Conservation (phyloP, 1,284 basidiomycete species). For the Tylopilus sp. region DNA sequence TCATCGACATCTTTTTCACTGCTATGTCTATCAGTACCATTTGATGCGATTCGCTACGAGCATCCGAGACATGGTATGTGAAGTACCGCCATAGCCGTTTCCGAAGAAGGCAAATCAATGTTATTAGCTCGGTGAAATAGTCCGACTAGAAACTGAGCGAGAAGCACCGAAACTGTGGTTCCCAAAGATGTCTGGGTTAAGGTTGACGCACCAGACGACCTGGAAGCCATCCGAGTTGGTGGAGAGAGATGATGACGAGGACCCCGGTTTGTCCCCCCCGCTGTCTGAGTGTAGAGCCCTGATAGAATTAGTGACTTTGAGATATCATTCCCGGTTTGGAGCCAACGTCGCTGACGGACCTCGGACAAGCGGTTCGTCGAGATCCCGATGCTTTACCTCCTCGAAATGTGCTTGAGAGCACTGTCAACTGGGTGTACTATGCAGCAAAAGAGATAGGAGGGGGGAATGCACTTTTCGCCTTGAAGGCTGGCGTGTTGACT, state of each 20-base stretch:
- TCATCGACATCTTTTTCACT: conserved; percentile 64
- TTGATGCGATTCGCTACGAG: conserved; percentile 52
- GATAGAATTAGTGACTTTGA: conserved; percentile 16
- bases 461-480: conserved; percentile 68
- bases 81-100: conserved; percentile 31
- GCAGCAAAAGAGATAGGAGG: conserved; percentile 39
- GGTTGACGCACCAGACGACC: conserved; percentile 39
- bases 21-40: conserved; percentile 74
- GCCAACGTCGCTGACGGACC: conserved; percentile 39
- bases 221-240: conserved; percentile 48
- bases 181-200: conserved; percentile 47
- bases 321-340: conserved; percentile 62
- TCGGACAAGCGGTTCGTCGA: conserved; percentile 53
- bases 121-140: conserved; percentile 50
- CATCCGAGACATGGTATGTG: conserved; percentile 45
- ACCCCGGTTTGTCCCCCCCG: conserved; percentile 40
- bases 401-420: conserved; percentile 49
- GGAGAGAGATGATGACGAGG: conserved; percentile 51
- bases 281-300: background rate
- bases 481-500: conserved; percentile 76
- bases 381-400: conserved; percentile 78
- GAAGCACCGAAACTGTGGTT: conserved; percentile 60
- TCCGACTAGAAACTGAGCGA: conserved; percentile 55
- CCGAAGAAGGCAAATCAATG: conserved; percentile 2
- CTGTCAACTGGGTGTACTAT: conserved; percentile 47